Percentiles rank a stretch among this genome's conserved stretches.
Evolutionary conservation across 208 protist genomes (phyloP).

Genomic region (Trypanosoma scelopori): DNA sequence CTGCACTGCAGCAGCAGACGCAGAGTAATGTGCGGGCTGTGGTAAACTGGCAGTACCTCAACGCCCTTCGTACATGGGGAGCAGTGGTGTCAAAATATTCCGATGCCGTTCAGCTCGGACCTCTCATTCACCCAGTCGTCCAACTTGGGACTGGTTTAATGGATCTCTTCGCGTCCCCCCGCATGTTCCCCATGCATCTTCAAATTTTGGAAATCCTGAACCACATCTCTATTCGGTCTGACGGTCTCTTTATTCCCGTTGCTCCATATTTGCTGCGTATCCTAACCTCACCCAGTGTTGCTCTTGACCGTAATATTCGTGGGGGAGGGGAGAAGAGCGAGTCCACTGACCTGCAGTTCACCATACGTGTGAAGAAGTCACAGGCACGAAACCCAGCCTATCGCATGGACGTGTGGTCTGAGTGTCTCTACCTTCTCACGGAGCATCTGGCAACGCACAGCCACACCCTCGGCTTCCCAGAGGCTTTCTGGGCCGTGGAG

Average conservation of each 20-base stretch:
- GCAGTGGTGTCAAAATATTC: conserved; percentile 87
- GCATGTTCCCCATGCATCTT: conserved; percentile 96
- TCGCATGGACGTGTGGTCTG: conserved; percentile 72
- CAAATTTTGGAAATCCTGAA: conserved; percentile 92
- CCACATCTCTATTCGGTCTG: conserved; percentile 79
- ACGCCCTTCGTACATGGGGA: conserved; percentile 93
- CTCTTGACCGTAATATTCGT: conserved; percentile 39
- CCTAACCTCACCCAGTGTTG: conserved; percentile 82
- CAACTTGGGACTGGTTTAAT: conserved; percentile 89
- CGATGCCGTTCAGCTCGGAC: conserved; percentile 80
- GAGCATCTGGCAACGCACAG: conserved; percentile 86
- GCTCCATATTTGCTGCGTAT: conserved; percentile 92
- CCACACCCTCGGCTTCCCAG: conserved; percentile 92
- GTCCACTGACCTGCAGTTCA: conserved; percentile 79
- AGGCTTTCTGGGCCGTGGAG: conserved; percentile 89
- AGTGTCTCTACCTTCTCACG: conserved; percentile 86
- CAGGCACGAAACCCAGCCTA: conserved; percentile 71
- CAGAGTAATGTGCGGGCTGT: conserved; percentile 92
- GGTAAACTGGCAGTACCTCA: conserved; percentile 97
- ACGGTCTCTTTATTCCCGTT: conserved; percentile 93
- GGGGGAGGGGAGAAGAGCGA: conserved; percentile 36
- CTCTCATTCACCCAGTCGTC: conserved; percentile 92
- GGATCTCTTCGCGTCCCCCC: conserved; percentile 91
- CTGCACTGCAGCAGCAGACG: conserved; percentile 89
- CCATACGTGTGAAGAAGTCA: conserved; percentile 90